These are phyloP conservation scores for Irpex rosettiformis DNA, from an alignment of 1,284 basidiomycete genomes.

Conservation along the genomic window DNA sequence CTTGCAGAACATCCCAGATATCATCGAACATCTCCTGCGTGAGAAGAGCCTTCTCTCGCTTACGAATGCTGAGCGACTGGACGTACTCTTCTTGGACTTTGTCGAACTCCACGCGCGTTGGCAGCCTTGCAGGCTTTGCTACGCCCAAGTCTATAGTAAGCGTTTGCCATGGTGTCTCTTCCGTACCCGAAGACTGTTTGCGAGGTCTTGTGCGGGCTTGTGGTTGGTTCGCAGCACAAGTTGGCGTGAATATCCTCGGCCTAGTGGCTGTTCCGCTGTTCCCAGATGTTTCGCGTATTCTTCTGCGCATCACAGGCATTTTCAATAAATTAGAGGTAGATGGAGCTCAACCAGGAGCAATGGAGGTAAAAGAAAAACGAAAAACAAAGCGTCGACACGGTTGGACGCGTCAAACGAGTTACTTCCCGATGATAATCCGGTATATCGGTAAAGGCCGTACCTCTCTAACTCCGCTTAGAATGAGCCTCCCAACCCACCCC, in stretches of 20 bases:
- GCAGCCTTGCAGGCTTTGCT: slow-evolving; percentile 18
- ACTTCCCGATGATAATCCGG: too few species aligned
- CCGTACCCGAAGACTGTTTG: neutral
- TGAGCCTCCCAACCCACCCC: too few species aligned
- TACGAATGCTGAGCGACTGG: slow-evolving; percentile 47
- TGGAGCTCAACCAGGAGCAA: neutral
- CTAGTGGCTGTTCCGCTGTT: neutral
- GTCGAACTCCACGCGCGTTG: slow-evolving; percentile 44
- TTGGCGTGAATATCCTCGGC: neutral
- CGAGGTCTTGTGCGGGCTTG: neutral
- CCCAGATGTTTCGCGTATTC: neutral
- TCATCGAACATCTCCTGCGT: slow-evolving; percentile 64
- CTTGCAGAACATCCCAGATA: slow-evolving; percentile 60
- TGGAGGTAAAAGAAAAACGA: neutral
- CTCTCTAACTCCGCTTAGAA: too few species aligned
- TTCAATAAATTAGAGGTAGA: neutral
- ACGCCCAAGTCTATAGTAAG: neutral
- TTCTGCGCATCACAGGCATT: neutral
- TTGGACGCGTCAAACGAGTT: too few species aligned
- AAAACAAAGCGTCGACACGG: neutral
- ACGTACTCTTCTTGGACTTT: slow-evolving; percentile 53
- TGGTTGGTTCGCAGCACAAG: neutral
- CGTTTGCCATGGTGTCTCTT: neutral
- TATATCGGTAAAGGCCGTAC: too few species aligned
- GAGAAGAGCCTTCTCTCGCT: slow-evolving; percentile 68